Evolutionary conservation across 192 early-diverging fungal species (phyloP).

Genomic region (Coemansia sp.): DNA sequence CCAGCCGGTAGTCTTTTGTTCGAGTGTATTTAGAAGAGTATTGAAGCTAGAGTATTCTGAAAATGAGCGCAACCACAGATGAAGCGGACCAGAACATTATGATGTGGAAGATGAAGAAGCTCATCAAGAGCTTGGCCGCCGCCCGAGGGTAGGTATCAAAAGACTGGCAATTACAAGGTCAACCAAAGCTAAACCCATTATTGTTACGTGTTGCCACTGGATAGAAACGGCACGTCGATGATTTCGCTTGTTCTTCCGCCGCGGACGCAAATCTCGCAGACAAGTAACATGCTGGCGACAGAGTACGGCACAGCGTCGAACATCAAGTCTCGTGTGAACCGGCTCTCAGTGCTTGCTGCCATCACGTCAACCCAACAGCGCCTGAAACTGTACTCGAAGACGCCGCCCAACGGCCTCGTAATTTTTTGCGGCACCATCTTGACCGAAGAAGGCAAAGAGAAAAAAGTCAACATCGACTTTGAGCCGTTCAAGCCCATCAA

Average conservation of each 20-base stretch:
- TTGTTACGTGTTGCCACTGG: too few relatives aligned
- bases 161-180: background rate
- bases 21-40: background rate
- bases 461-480: constrained; percentile 98
- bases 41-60: background rate
- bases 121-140: constrained; percentile 93
- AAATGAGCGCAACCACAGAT: constrained; percentile 23
- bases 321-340: constrained; percentile 99
- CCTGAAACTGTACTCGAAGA: constrained; percentile 90
- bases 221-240: constrained; percentile 97
- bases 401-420: constrained; percentile 94
- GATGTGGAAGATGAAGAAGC: constrained; percentile 98
- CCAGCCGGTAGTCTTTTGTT: too few relatives aligned
- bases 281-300: constrained; percentile 91
- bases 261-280: constrained; percentile 87
- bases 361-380: constrained; percentile 97
- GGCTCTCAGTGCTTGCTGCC: constrained; percentile 92
- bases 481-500: constrained; percentile 99
- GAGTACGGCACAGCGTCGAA: constrained; percentile 99
- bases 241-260: constrained; percentile 97
- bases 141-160: constrained; percentile 78
- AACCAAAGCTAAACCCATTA: background rate
- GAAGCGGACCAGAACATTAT: constrained; percentile 84
- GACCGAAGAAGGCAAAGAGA: constrained; percentile 99
- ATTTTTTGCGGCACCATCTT: constrained; percentile 94